Base-by-base conservation (phyloP, 768 basidiomycete genomes). In the Lactarius psammicola region DNA sequence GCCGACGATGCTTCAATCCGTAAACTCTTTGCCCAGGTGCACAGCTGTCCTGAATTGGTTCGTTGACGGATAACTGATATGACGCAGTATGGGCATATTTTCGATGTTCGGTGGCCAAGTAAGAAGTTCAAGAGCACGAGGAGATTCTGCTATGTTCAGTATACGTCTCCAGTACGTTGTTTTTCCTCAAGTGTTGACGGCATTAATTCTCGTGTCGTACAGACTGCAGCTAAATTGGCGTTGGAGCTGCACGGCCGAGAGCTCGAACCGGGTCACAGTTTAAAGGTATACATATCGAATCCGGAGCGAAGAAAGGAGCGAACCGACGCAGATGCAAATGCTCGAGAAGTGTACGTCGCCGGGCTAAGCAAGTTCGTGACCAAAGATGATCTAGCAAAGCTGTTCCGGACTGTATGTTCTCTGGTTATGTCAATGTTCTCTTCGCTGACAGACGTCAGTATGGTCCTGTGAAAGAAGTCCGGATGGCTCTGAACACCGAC, bases 91-190 rank as follows among this genome's bases (percentile, higher is more conserved):
- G 97, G 97, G 11, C 84, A 82, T 5, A 84, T 99, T 61, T 92
- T 98, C 66, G 95, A 98, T 69, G 90, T 94, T 20, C 90, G 97
- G 36, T 98, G 96, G 96, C 97, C 97, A 6, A 95, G 94, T 77
- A 95, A 95, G 74, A 97, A 97, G 74, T 95, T 94, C 81, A 96
- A 95, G 76, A 86, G 79, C 63, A 89, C 90, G 2, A 80, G 97
- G 40, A 84, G 97, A 51, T 98, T 99, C 75, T 95, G 93, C 72
- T 99, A 98, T 75, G 81, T 99, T 1, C 97, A 98, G 68, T 98
- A 85, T 73, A 88, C 88, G 1, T 86, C 86, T 23, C 92, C 93
- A 0, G 95, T 94, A 63, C 59, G 89, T 79, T 40, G 46, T n/a
- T 28, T 28, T 30, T 55, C n/a, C 64, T 36, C 28, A 18, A 23